phyloP scores from a whole-genome alignment of 768 basidiomycete genomes.

The Tylopilus rubrobrunneus region DNA sequence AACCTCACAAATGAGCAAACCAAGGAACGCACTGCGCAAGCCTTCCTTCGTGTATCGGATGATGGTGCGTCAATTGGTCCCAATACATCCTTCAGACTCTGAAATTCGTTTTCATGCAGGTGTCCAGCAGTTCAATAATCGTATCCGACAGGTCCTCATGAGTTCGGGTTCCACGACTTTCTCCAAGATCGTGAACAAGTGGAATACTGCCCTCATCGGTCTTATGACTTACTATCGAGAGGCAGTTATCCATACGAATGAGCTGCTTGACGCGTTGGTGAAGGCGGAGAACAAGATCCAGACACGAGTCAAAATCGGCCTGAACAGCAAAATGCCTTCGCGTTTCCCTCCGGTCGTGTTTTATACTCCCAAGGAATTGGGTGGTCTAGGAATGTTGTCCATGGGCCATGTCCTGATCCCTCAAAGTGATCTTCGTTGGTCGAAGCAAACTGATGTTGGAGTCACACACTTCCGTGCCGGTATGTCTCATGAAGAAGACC shows the following conservation, averaged over 20 bases:
- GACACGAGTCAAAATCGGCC: conserved; percentile 98
- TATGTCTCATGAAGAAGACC: conserved; percentile 94
- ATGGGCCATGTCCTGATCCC: conserved; percentile 99
- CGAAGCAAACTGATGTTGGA: conserved; percentile 95
- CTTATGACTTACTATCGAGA: conserved; percentile 98
- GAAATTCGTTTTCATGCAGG: conserved; percentile 37
- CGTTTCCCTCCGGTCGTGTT: conserved; percentile 97
- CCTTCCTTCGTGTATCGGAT: conserved; percentile 96
- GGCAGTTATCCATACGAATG: conserved; percentile 96
- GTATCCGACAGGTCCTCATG: conserved; percentile 96
- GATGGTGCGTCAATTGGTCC: conserved; percentile 50
- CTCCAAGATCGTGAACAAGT: conserved; percentile 98
- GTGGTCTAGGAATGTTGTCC: conserved; percentile 97
- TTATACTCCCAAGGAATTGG: conserved; percentile 97
- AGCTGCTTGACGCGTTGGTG: conserved; percentile 91
- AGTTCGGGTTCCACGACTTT: conserved; percentile 98
- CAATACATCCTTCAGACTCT: not conserved
- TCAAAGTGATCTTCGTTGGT: conserved; percentile 96
- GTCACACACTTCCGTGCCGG: conserved; percentile 99
- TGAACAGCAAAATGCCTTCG: conserved; percentile 99
- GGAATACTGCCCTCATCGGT: conserved; percentile 94
- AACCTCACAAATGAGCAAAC: conserved; percentile 96
- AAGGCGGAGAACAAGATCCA: conserved; percentile 99
- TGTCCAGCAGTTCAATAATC: conserved; percentile 96
- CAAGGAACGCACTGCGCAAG: conserved; percentile 96